A percentile compares a stretch with the other conserved stretches of the same genome.
Evolutionary conservation across 2,329 filamentous ascomycete species (phyloP).

Genomic region (Trichocomaceae sp.): DNA sequence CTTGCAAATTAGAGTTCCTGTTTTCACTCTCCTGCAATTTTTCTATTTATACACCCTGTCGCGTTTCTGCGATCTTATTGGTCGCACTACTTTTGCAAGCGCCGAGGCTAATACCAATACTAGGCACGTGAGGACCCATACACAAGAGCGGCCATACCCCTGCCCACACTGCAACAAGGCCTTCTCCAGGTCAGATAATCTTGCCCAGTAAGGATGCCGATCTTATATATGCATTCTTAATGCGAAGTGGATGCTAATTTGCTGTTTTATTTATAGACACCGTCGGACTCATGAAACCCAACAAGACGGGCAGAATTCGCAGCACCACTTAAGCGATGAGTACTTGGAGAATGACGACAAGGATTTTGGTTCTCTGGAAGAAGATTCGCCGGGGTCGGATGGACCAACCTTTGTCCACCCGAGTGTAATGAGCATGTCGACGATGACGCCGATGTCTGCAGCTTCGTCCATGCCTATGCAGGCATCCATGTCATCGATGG

Average conservation of each 20-base stretch:
- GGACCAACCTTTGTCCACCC: conserved; percentile 20
- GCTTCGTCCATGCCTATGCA: conserved; percentile 29
- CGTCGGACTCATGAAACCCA: conserved; percentile 74
- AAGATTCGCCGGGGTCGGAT: conserved; percentile 58
- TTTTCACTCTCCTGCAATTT: conserved; percentile 6
- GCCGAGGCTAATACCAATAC: conserved; percentile 44
- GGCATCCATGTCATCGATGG: conserved; percentile 35
- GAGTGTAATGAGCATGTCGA: conserved; percentile 28
- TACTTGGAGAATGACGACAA: conserved; percentile 69
- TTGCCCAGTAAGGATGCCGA: conserved; percentile 73
- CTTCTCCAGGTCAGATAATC: conserved; percentile 96
- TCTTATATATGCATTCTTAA: background rate
- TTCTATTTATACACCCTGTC: conserved; percentile 20
- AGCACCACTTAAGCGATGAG: conserved; percentile 55
- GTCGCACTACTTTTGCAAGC: conserved; percentile 40
- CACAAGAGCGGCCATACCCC: conserved; percentile 96
- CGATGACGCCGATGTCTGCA: conserved; percentile 32
- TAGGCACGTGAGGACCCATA: conserved; percentile 98
- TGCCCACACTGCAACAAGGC: conserved; percentile 98
- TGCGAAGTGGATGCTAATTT: background rate
- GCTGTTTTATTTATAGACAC: conserved; percentile 46
- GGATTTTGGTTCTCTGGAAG: conserved; percentile 71
- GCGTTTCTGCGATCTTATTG: conserved; percentile 14
- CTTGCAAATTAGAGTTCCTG: conserved; percentile 12
- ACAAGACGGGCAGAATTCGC: conserved; percentile 48